phyloP scores from a whole-genome alignment of 176 grass and related monocot species.

The Musa itinerans region DNA sequence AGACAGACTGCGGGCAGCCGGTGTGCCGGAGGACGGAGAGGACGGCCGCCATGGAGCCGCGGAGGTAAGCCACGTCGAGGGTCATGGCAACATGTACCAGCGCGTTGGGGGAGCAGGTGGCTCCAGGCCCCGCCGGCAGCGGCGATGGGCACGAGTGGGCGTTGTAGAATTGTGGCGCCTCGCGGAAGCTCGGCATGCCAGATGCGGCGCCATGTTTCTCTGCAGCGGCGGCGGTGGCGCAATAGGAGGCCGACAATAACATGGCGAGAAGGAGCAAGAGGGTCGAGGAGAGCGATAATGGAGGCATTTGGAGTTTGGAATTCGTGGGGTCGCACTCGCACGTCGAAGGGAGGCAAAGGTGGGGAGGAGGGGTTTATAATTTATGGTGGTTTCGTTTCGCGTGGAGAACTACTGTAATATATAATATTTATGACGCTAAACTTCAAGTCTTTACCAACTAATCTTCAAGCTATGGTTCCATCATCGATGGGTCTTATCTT shows the following conservation, averaged over 20 bases:
- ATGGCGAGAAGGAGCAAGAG: neutral
- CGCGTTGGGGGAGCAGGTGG: conserved; percentile 29
- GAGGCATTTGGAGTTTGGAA: neutral
- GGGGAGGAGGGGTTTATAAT: too few species aligned
- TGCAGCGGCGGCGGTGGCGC: conserved; percentile 4
- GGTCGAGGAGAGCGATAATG: neutral
- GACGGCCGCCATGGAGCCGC: conserved; percentile 73
- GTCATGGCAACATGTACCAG: conserved; percentile 91
- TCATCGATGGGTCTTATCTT: too few species aligned
- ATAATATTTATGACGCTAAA: too few species aligned
- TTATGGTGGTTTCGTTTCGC: too few species aligned
- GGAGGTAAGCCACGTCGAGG: conserved; percentile 74
- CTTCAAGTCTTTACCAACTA: too few species aligned
- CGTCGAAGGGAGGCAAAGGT: too few species aligned
- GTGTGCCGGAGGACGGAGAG: conserved; percentile 80
- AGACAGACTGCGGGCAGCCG: conserved; percentile 69
- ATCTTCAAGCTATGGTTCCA: too few species aligned
- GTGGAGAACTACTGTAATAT: too few species aligned
- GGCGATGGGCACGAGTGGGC: neutral
- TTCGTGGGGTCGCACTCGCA: neutral
- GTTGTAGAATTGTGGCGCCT: neutral
- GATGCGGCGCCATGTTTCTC: conserved; percentile 26
- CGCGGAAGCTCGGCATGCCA: neutral
- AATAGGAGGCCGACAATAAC: conserved; percentile 13
- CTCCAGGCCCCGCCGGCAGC: conserved; percentile 51